phyloP scores from a whole-genome alignment of 2,329 filamentous ascomycete species.

The Leptographium wingfieldii region DNA sequence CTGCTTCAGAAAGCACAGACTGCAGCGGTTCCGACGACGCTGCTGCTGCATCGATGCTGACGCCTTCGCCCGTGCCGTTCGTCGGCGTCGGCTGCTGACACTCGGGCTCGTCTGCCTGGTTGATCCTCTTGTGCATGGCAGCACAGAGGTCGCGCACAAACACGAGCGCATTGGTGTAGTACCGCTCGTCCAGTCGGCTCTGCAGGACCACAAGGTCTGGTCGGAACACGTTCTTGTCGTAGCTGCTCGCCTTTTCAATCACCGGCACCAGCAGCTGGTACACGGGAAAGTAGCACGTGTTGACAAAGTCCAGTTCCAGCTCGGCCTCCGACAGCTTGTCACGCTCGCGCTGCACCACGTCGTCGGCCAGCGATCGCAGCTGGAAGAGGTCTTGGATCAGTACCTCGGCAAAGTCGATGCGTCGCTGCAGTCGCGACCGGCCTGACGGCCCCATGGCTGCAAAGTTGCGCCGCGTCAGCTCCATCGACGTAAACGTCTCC shows the following conservation, averaged over 20 bases:
- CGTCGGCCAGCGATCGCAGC: conserved; percentile 56
- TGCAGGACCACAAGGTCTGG: conserved; percentile 37
- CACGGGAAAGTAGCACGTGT: conserved; percentile 86
- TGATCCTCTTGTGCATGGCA: conserved; percentile 40
- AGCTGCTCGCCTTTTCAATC: conserved; percentile 64
- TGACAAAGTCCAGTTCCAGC: conserved; percentile 66
- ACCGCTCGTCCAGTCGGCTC: conserved; percentile 38
- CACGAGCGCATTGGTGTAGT: conserved; percentile 43
- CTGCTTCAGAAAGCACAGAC: not conserved
- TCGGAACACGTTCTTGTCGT: conserved; percentile 52
- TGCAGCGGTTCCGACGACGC: not conserved
- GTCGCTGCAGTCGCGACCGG: conserved; percentile 60
- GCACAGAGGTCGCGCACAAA: conserved; percentile 46
- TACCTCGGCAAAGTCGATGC: conserved; percentile 77
- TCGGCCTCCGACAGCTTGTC: conserved; percentile 66
- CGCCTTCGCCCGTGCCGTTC: conserved; percentile 13
- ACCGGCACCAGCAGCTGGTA: conserved; percentile 63
- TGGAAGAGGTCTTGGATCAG: conserved; percentile 66
- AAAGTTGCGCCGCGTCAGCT: conserved; percentile 89
- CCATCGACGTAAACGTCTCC: conserved; percentile 95
- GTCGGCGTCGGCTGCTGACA: conserved; percentile 17
- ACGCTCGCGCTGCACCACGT: conserved; percentile 62
- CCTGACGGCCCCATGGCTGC: conserved; percentile 86
- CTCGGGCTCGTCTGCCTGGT: conserved; percentile 11
- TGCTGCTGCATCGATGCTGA: not conserved